Conservation (phyloP, 257 asterid species). For the Nyctanthes arbortristis region DNA sequence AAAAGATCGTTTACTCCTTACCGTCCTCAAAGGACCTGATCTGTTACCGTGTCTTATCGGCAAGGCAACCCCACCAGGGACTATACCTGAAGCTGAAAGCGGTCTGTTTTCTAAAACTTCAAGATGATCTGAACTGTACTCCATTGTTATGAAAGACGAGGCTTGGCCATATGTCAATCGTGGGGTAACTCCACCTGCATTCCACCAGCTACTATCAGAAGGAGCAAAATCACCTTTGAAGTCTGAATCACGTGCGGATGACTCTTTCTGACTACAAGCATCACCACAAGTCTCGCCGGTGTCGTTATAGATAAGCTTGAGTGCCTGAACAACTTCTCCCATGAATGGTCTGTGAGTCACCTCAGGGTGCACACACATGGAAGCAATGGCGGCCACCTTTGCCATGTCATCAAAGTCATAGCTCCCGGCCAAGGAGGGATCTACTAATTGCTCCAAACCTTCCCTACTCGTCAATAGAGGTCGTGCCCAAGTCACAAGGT, state of each 20-base stretch:
- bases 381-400: conserved; percentile 90
- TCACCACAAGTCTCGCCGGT: conserved; percentile 77
- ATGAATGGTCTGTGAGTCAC: conserved; percentile 92
- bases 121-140: conserved; percentile 85
- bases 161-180: conserved; percentile 63
- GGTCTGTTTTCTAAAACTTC: conserved; percentile 72
- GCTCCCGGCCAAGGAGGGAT: conserved; percentile 77
- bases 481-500: conserved; percentile 97
- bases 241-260: conserved; percentile 82
- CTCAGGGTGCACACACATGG: conserved; percentile 94
- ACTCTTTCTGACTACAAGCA: conserved; percentile 72
- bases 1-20: conserved; percentile 63
- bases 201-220: conserved; percentile 99
- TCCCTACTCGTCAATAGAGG: conserved; percentile 79
- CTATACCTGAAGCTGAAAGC: conserved; percentile 53
- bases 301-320: conserved; percentile 86
- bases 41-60: conserved; percentile 68
- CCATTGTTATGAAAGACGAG: conserved; percentile 87
- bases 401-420: conserved; percentile 92
- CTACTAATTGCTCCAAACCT: conserved; percentile 81
- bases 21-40: conserved; percentile 80
- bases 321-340: conserved; percentile 99
- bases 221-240: conserved; percentile 64
- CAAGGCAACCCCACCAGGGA: conserved; percentile 43
- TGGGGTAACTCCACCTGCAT: conserved; percentile 72